Evolutionary conservation across 2,329 filamentous ascomycete genomes (phyloP).

Genomic region (Talaromyces pinophilus): DNA sequence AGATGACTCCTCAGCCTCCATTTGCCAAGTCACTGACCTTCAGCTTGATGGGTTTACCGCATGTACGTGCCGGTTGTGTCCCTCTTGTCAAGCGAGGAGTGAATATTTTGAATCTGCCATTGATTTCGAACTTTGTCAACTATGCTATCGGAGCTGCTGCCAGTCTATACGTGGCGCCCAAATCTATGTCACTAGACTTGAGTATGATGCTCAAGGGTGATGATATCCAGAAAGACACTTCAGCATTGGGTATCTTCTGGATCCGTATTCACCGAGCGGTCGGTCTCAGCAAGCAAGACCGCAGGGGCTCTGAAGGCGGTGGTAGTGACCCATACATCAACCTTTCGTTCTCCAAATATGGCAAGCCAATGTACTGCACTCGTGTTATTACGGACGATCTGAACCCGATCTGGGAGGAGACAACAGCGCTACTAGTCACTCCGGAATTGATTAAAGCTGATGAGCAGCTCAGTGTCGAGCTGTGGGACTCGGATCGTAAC

Average conservation of each 20-base stretch:
- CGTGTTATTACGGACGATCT: slow-evolving; percentile 92
- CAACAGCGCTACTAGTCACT: slow-evolving; percentile 79
- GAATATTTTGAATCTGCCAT: slow-evolving; percentile 84
- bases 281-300: slow-evolving; percentile 89
- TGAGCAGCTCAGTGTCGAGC: slow-evolving; percentile 87
- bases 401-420: slow-evolving; percentile 91
- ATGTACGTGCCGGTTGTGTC: slow-evolving; percentile 83
- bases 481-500: slow-evolving; percentile 93
- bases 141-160: slow-evolving; percentile 86
- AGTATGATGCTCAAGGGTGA: slow-evolving; percentile 89
- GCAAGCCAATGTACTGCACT: slow-evolving; percentile 97
- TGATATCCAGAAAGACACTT: slow-evolving; percentile 81
- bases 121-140: slow-evolving; percentile 97
- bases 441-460: slow-evolving; percentile 89
- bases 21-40: slow-evolving; percentile 91
- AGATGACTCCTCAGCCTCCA: slow-evolving; percentile 85
- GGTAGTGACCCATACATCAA: slow-evolving; percentile 96
- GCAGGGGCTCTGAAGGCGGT: slow-evolving; percentile 75
- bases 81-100: slow-evolving; percentile 90
- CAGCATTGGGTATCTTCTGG: slow-evolving; percentile 86
- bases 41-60: slow-evolving; percentile 90
- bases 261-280: slow-evolving; percentile 85
- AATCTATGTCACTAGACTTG: slow-evolving; percentile 89
- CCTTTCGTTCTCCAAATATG: slow-evolving; percentile 91
- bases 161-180: slow-evolving; percentile 90